Percentiles rank a stretch among this genome's conserved stretches.
These are phyloP conservation scores for Misopates orontium DNA, from an alignment of 257 asterid species.

Conservation along the genomic window DNA sequence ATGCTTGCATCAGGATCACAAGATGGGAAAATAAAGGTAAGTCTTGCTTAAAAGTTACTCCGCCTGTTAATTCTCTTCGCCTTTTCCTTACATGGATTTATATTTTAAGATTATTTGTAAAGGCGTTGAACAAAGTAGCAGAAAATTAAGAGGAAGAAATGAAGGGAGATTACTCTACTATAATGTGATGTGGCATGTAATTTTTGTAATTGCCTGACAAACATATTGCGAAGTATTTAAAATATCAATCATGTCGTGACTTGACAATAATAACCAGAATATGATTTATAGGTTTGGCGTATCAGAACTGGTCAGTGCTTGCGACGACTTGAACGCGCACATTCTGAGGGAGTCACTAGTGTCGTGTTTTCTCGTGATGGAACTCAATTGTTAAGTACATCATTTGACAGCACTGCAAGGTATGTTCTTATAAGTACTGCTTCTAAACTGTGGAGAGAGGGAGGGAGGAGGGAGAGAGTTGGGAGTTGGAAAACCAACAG, in stretches of 20 bases:
- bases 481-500: constrained; percentile 13
- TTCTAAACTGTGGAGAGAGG: background rate
- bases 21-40: constrained; percentile 96
- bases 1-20: constrained; percentile 97
- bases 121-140: background rate
- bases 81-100: constrained; percentile 7
- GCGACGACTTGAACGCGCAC: constrained; percentile 97
- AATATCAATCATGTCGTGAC: background rate
- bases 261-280: background rate
- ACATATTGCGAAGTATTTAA: background rate
- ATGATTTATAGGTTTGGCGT: constrained; percentile 81
- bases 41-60: constrained; percentile 6
- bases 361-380: constrained; percentile 94
- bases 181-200: background rate
- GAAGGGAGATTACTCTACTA: background rate
- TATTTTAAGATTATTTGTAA: background rate
- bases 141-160: background rate
- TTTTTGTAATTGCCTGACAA: background rate
- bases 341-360: constrained; percentile 93
- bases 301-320: constrained; percentile 94
- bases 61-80: background rate
- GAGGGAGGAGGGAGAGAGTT: background rate
- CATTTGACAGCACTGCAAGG: constrained; percentile 98
- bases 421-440: constrained; percentile 28
- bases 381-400: constrained; percentile 82